Percentiles rank a stretch among this genome's conserved stretches.
Evolutionary conservation across 805 yeast genomes (phyloP).

Genomic region (Starmerella floris): DNA sequence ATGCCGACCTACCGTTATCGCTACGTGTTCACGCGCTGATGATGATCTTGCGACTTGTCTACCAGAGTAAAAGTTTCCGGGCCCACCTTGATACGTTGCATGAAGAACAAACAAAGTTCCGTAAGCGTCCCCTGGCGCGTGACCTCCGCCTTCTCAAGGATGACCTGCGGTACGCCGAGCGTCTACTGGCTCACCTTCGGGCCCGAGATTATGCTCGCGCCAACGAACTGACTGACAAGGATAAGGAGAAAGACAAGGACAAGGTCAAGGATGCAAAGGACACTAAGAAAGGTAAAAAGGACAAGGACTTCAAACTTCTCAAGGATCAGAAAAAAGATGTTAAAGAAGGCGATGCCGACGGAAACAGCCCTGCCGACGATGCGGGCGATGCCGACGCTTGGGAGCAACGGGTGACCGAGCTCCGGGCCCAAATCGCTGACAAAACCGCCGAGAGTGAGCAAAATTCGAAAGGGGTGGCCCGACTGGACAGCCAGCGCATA

Average conservation of each 20-base stretch:
- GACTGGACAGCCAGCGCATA: conserved; percentile 58
- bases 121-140: conserved; percentile 55
- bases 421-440: conserved; percentile 31
- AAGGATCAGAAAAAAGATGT: conserved; percentile 32
- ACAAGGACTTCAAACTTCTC: neutral
- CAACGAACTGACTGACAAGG: conserved; percentile 2
- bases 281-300: conserved; percentile 13
- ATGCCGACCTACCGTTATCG: conserved; percentile 40
- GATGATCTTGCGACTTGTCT: conserved; percentile 50
- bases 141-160: conserved; percentile 42
- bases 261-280: conserved; percentile 26
- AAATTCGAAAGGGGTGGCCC: conserved; percentile 43
- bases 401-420: conserved; percentile 26
- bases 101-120: conserved; percentile 46
- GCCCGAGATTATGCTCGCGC: neutral
- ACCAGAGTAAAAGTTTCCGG: conserved; percentile 47
- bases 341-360: conserved; percentile 16
- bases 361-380: conserved; percentile 16
- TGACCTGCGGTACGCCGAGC: conserved; percentile 26
- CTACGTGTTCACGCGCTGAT: conserved; percentile 46
- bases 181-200: neutral
- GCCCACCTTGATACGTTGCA: conserved; percentile 52
- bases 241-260: neutral
- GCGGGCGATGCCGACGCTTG: conserved; percentile 7
- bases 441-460: conserved; percentile 37